Conservation (phyloP, 139 green algal species). For the Dunaliella primolecta region DNA sequence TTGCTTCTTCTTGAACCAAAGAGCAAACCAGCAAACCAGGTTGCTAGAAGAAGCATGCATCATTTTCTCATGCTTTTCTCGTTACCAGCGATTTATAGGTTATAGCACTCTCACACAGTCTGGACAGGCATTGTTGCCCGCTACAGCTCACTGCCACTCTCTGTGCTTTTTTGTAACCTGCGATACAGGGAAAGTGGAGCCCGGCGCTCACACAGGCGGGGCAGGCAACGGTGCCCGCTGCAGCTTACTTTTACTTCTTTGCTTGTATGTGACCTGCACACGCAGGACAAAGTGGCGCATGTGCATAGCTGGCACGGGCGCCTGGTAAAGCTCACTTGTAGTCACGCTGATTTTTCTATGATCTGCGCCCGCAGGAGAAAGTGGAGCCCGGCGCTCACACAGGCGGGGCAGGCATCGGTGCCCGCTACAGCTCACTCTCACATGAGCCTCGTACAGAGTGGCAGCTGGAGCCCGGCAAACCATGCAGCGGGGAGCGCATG, state of each 20-base stretch:
- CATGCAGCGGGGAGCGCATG: constrained; percentile 78
- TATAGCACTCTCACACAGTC: not conserved
- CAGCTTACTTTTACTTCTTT: constrained; percentile 45
- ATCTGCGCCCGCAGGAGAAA: not conserved
- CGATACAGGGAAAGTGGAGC: not conserved
- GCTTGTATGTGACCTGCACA: not conserved
- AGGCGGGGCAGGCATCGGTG: not conserved
- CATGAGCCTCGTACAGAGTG: constrained; percentile 63
- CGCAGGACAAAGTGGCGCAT: not conserved
- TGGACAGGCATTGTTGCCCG: too few relatives aligned
- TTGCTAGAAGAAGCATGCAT: too few relatives aligned
- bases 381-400: not conserved
- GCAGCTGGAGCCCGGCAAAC: constrained; percentile 47
- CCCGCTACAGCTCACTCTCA: constrained; percentile 63
- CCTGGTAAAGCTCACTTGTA: too few relatives aligned
- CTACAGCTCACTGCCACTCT: not conserved
- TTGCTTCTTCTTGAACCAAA: too few relatives aligned
- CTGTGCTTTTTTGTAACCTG: not conserved
- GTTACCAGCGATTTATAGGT: not conserved
- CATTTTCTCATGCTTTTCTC: too few relatives aligned
- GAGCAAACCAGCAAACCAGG: too few relatives aligned
- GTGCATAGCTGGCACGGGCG: too few relatives aligned
- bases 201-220: not conserved
- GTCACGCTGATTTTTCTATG: too few relatives aligned
- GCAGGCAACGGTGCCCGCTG: constrained; percentile 38